Evolutionary conservation across 2,329 filamentous ascomycete genomes (phyloP), one percentile per base, ranked within the genome.

Genomic region (Rhinocladiella mackenziei): DNA sequence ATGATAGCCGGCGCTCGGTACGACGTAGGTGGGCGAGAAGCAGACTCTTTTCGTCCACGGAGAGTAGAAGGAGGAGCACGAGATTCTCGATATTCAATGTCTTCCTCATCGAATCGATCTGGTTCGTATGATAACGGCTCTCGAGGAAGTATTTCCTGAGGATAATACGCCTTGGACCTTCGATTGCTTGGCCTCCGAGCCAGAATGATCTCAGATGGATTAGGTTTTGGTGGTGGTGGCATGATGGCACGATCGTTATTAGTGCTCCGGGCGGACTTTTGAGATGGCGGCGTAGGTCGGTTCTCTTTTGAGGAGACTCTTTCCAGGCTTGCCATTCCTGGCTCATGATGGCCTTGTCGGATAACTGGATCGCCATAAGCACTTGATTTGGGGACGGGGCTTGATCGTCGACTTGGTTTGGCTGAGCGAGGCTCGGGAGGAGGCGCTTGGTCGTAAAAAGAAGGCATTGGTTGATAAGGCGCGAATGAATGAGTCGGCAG

Each of bases 221-320:
- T 33, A 2, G 48, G 47, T 29, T 49, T 53, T 23, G 48, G 33
- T 29, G 54, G 54, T 5, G 54, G 54, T 11, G 48, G 50, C 54
- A 56, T 56, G 8, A 40, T 40, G 4, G 38, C 34, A 9, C 48
- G 43, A 30, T 56, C 54, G 23, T 43, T 28, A 18, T 55, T 50
- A n/a, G 45, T 44, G 26, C 32, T 50, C 17, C 40, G 46, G 15
- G 4, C 32, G 15, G 52, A 51, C 14, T 41, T 48, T 22, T 50
- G 39, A 9, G 54, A 48, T 23, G 45, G 8, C 15, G 30, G 31
- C 10, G 36, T 19, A 17, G 54, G 45, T 18, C 44, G 39, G 34
- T 10, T 36, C 14, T 51, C 43, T 39, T 30, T 47, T 22, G 46
- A 41, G 17, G 42, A 19, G 22, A 41, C 25, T 19, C 33, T 45